Percentiles rank a stretch among this genome's conserved stretches.
Evolutionary conservation across 768 basidiomycete species (phyloP).

Genomic region (Tricholomella constricta): DNA sequence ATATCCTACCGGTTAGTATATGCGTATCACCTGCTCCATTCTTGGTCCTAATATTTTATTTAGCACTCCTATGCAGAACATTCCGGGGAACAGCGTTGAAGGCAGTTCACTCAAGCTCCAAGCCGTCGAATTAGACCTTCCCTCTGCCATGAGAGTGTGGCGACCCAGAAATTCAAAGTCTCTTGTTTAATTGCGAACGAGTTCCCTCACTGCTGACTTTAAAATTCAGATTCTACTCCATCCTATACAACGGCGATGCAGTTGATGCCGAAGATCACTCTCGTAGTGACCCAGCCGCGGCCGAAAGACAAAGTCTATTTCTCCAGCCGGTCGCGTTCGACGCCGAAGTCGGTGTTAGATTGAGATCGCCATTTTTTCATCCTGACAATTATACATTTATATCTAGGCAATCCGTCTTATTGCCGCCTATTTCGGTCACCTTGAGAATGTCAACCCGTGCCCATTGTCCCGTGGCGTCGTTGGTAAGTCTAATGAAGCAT

Average conservation of each 20-base stretch:
- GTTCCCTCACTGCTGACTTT: background rate
- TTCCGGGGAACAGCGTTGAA: conserved; percentile 21
- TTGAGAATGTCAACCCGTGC: conserved; percentile 56
- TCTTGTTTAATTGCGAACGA: background rate
- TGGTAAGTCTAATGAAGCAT: conserved; percentile 16
- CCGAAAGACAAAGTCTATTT: conserved; percentile 39
- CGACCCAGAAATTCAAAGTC: conserved; percentile 57
- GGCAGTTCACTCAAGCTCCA: conserved; percentile 21
- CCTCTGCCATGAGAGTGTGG: conserved; percentile 63
- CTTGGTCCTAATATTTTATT: background rate
- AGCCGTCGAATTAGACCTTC: conserved; percentile 48
- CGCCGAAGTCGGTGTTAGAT: conserved; percentile 51
- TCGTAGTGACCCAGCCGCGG: conserved; percentile 14
- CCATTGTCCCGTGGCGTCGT: conserved; percentile 12
- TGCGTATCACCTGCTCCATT: background rate
- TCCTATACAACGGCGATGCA: conserved; percentile 62
- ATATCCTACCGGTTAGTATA: conserved; percentile 70
- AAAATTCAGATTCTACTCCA: conserved; percentile 36
- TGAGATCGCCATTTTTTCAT: too few relatives aligned
- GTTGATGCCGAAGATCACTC: conserved; percentile 37
- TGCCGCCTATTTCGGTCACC: conserved; percentile 58
- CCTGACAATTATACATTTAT: too few relatives aligned
- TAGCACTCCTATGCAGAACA: conserved; percentile 42
- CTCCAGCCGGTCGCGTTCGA: conserved; percentile 62
- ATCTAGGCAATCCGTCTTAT: conserved; percentile 55